A percentile compares a stretch with the other conserved stretches of the same genome.
Conservation (phyloP, 148 eudicot genomes). For the Rhododendron vialii region DNA sequence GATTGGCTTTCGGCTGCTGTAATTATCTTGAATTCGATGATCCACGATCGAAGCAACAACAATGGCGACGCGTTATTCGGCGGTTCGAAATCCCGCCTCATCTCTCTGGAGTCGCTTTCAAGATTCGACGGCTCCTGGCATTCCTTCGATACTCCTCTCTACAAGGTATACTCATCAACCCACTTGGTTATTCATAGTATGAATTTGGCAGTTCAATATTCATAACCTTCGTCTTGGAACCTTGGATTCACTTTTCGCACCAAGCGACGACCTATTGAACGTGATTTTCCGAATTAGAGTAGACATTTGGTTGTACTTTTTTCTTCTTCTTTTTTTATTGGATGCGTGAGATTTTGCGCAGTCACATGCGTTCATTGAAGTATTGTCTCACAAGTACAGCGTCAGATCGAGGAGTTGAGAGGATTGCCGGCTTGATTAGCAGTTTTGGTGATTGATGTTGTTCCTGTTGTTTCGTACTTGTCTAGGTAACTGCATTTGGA, state of each 20-base stretch:
- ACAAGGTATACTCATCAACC: slow-evolving; percentile 37
- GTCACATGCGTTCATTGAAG: slow-evolving; percentile 21
- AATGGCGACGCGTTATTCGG: slow-evolving; percentile 85
- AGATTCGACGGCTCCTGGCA: slow-evolving; percentile 70
- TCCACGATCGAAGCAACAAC: slow-evolving; percentile 17
- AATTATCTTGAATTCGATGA: background rate
- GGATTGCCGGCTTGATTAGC: too few species aligned
- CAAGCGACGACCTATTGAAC: slow-evolving; percentile 87
- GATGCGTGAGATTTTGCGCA: background rate
- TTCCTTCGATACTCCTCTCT: slow-evolving; percentile 20
- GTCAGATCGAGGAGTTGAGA: too few species aligned
- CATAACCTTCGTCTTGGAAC: slow-evolving; percentile 48
- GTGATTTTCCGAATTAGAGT: slow-evolving; percentile 18
- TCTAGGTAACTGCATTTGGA: slow-evolving; percentile 42
- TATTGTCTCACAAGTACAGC: background rate
- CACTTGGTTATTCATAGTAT: background rate
- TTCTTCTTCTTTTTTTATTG: slow-evolving; percentile 24
- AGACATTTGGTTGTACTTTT: background rate
- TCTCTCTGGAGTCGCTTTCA: slow-evolving; percentile 69
- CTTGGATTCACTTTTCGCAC: slow-evolving; percentile 63
- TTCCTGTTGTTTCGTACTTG: slow-evolving; percentile 66
- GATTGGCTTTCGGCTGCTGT: too few species aligned
- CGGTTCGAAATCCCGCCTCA: slow-evolving; percentile 54
- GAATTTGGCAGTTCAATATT: slow-evolving; percentile 68
- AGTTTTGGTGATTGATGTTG: too few species aligned